Percentiles rank a stretch among this genome's conserved stretches.
Conservation (phyloP, 2,329 filamentous ascomycete species). For the Paracamarosporium sp. region DNA sequence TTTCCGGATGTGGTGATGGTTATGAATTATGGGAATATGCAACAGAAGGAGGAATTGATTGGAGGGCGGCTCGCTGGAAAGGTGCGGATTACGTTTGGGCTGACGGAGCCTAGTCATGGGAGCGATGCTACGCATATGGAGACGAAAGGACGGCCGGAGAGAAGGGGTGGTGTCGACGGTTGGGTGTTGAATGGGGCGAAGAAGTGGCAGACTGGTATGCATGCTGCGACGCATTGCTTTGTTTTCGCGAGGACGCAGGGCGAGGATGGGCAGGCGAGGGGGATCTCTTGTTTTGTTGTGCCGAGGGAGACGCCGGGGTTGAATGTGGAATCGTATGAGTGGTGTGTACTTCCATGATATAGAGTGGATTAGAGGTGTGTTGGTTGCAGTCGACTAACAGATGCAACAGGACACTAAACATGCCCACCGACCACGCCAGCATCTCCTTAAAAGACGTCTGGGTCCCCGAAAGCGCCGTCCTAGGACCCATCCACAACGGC, state of each 20-base stretch:
- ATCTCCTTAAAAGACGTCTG: conserved; percentile 64
- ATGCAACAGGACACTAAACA: conserved; percentile 63
- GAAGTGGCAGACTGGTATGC: conserved; percentile 71
- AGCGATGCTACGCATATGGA: conserved; percentile 70
- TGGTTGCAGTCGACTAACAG: not conserved
- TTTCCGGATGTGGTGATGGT: conserved; percentile 70
- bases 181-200: conserved; percentile 66
- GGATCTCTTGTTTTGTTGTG: conserved; percentile 68
- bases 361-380: not conserved
- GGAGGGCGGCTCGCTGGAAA: conserved; percentile 59
- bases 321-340: conserved; percentile 65
- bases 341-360: conserved; percentile 36
- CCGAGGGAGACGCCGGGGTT: conserved; percentile 61
- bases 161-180: conserved; percentile 52
- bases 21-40: conserved; percentile 63
- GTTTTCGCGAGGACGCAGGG: conserved; percentile 67
- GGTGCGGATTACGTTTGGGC: conserved; percentile 65
- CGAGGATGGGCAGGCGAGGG: conserved; percentile 58
- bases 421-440: conserved; percentile 71
- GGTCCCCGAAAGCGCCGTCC: conserved; percentile 60
- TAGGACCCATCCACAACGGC: conserved; percentile 61
- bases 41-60: conserved; percentile 63
- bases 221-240: conserved; percentile 67
- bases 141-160: conserved; percentile 58
- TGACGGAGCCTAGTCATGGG: conserved; percentile 68